Evolutionary conservation across 2,329 filamentous ascomycete genomes (phyloP).

Genomic region (Xylaria digitata): DNA sequence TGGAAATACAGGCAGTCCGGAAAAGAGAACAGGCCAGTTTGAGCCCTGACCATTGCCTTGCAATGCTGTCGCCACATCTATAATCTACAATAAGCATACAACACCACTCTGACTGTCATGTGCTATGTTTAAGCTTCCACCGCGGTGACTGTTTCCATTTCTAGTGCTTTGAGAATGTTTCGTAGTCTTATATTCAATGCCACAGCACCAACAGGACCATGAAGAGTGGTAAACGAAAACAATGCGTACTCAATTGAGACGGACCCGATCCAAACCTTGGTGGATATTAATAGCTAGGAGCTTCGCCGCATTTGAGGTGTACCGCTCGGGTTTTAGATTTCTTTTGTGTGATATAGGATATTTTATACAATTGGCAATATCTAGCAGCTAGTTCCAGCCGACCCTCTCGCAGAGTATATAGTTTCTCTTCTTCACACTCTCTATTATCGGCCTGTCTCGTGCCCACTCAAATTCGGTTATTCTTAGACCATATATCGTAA

Average conservation of each 20-base stretch:
- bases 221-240: background rate
- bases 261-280: background rate
- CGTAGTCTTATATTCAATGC: background rate
- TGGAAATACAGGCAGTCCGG: slow-evolving; percentile 40
- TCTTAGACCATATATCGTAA: background rate
- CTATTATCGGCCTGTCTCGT: background rate
- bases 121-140: slow-evolving; percentile 5
- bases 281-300: background rate
- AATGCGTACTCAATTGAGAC: background rate
- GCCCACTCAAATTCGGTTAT: background rate
- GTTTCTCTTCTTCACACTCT: background rate
- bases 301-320: background rate
- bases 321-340: background rate
- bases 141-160: background rate
- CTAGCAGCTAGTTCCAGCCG: background rate
- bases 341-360: background rate
- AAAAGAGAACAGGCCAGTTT: slow-evolving; percentile 38
- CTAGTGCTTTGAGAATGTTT: background rate
- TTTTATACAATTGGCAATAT: background rate
- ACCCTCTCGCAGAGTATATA: background rate
- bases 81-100: slow-evolving; percentile 15
- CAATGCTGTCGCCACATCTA: slow-evolving; percentile 10
- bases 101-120: background rate
- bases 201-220: background rate
- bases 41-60: slow-evolving; percentile 6